Evolutionary conservation across 192 early-diverging fungal genomes (phyloP).

Genomic region (Podila epicladia): DNA sequence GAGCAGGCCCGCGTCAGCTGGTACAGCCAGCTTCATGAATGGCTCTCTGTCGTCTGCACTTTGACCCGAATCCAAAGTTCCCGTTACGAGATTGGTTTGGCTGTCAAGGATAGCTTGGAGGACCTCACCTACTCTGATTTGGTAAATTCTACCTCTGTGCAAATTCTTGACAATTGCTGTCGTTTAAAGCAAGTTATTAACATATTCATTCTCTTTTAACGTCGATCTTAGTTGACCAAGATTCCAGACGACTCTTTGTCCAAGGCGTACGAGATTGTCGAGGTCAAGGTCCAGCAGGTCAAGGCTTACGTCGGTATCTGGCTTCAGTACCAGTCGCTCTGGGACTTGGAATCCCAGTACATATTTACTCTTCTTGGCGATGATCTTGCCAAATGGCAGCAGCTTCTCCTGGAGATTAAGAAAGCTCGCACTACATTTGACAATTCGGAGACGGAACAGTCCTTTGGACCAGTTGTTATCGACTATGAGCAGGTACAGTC

Average conservation of each 20-base stretch:
- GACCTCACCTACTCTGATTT: constrained; percentile 74
- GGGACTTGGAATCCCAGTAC: constrained; percentile 93
- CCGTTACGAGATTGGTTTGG: constrained; percentile 87
- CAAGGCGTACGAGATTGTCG: constrained; percentile 86
- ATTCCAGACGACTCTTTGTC: constrained; percentile 74
- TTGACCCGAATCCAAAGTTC: constrained; percentile 88
- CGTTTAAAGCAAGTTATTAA: background rate
- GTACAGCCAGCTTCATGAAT: constrained; percentile 91
- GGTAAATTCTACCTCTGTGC: constrained; percentile 31
- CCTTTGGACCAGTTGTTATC: constrained; percentile 86
- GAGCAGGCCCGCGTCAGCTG: constrained; percentile 92
- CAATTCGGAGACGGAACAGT: constrained; percentile 89
- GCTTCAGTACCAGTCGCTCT: constrained; percentile 98
- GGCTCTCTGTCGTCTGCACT: constrained; percentile 90
- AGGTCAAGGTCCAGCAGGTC: constrained; percentile 80
- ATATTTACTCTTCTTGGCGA: constrained; percentile 87
- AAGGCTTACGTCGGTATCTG: constrained; percentile 90
- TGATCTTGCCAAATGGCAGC: constrained; percentile 92
- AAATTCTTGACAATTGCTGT: background rate
- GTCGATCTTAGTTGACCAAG: constrained; percentile 66
- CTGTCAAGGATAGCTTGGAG: constrained; percentile 63
- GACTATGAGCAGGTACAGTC: constrained; percentile 99
- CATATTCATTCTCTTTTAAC: background rate
- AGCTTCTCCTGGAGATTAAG: constrained; percentile 94
- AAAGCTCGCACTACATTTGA: constrained; percentile 95